Conservation (phyloP, 306 rosid species). For the Cyamopsis tetragonoloba region DNA sequence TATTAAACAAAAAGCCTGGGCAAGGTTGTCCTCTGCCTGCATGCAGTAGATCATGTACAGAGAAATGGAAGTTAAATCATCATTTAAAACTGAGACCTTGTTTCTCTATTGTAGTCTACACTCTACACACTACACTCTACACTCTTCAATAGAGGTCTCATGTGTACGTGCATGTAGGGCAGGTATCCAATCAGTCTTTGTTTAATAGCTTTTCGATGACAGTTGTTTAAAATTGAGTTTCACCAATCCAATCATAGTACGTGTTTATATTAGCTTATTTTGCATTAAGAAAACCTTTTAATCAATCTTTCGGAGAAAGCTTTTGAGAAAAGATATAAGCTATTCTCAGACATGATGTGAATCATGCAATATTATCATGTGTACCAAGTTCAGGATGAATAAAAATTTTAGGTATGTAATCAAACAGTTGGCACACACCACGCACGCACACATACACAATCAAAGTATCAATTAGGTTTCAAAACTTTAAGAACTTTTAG, state of each 20-base stretch:
- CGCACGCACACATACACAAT: too few species aligned
- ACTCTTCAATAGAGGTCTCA: background rate
- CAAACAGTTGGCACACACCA: background rate
- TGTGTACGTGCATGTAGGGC: background rate
- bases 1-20: slow-evolving; percentile 66
- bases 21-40: slow-evolving; percentile 85
- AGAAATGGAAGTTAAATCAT: slow-evolving; percentile 13
- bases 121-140: background rate
- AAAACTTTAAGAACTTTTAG: background rate
- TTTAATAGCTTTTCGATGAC: too few species aligned
- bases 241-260: background rate
- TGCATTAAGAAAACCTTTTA: background rate
- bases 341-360: background rate
- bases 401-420: background rate
- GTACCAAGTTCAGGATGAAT: background rate
- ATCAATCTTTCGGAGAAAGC: background rate
- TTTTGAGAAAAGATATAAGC: background rate
- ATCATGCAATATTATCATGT: background rate
- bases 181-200: too few species aligned
- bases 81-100: slow-evolving; percentile 4
- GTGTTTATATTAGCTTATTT: background rate
- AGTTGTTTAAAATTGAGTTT: too few species aligned
- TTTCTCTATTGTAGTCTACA: background rate
- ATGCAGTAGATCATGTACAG: slow-evolving; percentile 22
- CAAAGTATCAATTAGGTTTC: background rate